A percentile compares a stretch with the other conserved stretches of the same genome.
Evolutionary conservation across 2,329 filamentous ascomycete genomes (phyloP).

Genomic region (Didymellaceae sp.): DNA sequence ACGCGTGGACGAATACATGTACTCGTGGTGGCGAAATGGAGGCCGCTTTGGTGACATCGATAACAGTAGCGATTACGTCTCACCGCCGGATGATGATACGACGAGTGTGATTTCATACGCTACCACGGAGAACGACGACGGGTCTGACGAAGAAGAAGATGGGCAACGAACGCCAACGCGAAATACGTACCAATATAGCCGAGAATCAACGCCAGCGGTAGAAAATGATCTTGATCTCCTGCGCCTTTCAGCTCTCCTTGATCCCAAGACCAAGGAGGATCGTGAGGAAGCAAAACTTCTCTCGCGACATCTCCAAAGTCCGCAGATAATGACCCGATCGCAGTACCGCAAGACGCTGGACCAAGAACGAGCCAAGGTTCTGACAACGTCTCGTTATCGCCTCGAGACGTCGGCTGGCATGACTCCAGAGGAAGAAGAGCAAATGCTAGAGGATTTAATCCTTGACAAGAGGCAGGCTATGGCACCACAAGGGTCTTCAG

Average conservation of each 20-base stretch:
- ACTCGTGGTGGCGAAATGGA: constrained; percentile 82
- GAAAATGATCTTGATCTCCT: constrained; percentile 61
- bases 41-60: constrained; percentile 87
- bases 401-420: constrained; percentile 46
- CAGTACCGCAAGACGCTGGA: constrained; percentile 73
- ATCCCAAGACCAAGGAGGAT: constrained; percentile 79
- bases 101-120: constrained; percentile 80
- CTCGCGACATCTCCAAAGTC: constrained; percentile 76
- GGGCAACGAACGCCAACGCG: constrained; percentile 77
- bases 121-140: constrained; percentile 52
- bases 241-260: constrained; percentile 79
- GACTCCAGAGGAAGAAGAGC: constrained; percentile 61
- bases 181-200: constrained; percentile 56
- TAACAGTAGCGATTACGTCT: constrained; percentile 77
- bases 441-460: constrained; percentile 65
- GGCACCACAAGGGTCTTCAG: constrained; percentile 26
- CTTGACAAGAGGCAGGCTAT: constrained; percentile 59
- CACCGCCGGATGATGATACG: constrained; percentile 68
- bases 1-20: constrained; percentile 75
- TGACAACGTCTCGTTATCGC: constrained; percentile 55
- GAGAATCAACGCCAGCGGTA: constrained; percentile 62
- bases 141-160: constrained; percentile 51
- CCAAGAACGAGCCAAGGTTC: constrained; percentile 71
- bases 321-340: constrained; percentile 80
- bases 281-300: constrained; percentile 81